phyloP scores from a whole-genome alignment of 371 early-diverging fungal species.

The Mortierella sp. region DNA sequence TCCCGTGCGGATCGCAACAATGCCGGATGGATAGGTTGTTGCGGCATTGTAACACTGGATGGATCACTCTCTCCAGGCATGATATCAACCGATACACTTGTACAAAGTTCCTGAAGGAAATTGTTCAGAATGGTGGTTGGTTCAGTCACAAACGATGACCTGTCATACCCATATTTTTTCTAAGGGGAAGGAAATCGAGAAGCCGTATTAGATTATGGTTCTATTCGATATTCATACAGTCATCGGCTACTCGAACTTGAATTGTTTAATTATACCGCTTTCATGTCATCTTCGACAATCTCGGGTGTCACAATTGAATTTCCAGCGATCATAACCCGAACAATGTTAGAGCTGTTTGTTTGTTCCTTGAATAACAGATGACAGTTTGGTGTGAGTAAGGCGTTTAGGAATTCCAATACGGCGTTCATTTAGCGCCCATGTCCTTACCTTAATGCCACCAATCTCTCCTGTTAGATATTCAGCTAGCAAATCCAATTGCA shows the following conservation, averaged over 20 bases:
- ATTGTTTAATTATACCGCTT: conserved; percentile 33
- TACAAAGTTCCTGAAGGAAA: conserved; percentile 70
- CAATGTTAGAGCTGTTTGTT: conserved; percentile 62
- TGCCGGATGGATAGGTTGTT: conserved; percentile 83
- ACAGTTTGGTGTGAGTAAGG: not conserved
- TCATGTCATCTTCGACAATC: conserved; percentile 54
- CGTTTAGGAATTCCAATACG: not conserved
- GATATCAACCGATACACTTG: conserved; percentile 77
- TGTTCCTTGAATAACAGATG: conserved; percentile 61
- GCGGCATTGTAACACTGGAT: conserved; percentile 82
- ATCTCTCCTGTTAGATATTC: conserved; percentile 87
- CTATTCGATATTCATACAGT: not conserved
- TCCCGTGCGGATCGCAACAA: conserved; percentile 72
- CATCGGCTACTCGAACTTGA: not conserved
- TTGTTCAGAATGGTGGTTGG: conserved; percentile 67
- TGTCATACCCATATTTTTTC: conserved; percentile 72
- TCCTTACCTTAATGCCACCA: conserved; percentile 65
- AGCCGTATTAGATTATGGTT: not conserved
- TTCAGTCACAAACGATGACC: conserved; percentile 60
- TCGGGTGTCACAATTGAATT: conserved; percentile 69
- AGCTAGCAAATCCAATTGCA: conserved; percentile 76
- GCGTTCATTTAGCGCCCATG: not conserved
- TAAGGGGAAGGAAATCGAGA: not conserved
- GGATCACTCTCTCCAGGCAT: conserved; percentile 92
- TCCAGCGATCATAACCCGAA: conserved; percentile 82